These are phyloP conservation scores for Hyaloscypha hepaticicola DNA, from an alignment of 495 filamentous ascomycete species.

Conservation along the genomic window DNA sequence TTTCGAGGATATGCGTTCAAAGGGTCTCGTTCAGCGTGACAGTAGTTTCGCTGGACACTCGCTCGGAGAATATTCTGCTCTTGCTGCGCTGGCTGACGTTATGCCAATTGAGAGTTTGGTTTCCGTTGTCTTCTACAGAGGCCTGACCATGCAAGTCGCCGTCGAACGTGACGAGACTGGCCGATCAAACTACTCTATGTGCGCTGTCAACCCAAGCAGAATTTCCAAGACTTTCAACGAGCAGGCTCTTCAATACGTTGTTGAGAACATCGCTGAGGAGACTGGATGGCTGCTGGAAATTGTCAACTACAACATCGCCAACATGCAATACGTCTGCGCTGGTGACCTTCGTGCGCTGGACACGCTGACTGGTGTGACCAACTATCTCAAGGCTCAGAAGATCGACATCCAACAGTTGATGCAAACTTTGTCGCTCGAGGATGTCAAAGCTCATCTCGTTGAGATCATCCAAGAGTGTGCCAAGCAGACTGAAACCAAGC, in stretches of 20 bases:
- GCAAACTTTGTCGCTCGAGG: constrained; percentile 69
- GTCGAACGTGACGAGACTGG: constrained; percentile 93
- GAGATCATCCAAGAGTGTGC: constrained; percentile 84
- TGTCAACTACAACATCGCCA: constrained; percentile 98
- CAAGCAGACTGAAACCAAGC: constrained; percentile 82
- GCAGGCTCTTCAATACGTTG: constrained; percentile 90
- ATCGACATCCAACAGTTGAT: constrained; percentile 93
- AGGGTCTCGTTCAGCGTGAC: constrained; percentile 92
- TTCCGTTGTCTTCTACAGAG: constrained; percentile 98
- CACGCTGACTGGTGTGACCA: constrained; percentile 81
- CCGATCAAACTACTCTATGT: constrained; percentile 97
- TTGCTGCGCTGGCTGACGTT: constrained; percentile 95
- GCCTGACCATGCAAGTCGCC: constrained; percentile 98
- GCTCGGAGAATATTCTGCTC: constrained; percentile 94
- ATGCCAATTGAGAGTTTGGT: constrained; percentile 99
- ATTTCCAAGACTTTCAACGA: constrained; percentile 98
- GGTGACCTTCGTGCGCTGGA: constrained; percentile 96
- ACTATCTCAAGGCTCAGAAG: constrained; percentile 92
- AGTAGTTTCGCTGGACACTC: constrained; percentile 98
- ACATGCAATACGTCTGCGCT: constrained; percentile 98
- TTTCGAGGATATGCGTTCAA: constrained; percentile 98
- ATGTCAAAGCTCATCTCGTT: constrained; percentile 79
- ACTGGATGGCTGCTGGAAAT: constrained; percentile 96
- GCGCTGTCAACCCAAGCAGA: constrained; percentile 94
- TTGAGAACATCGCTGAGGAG: constrained; percentile 86